These are phyloP conservation scores for Abeoforma whisleri DNA, from an alignment of 78 protist genomes.

Conservation along the genomic window DNA sequence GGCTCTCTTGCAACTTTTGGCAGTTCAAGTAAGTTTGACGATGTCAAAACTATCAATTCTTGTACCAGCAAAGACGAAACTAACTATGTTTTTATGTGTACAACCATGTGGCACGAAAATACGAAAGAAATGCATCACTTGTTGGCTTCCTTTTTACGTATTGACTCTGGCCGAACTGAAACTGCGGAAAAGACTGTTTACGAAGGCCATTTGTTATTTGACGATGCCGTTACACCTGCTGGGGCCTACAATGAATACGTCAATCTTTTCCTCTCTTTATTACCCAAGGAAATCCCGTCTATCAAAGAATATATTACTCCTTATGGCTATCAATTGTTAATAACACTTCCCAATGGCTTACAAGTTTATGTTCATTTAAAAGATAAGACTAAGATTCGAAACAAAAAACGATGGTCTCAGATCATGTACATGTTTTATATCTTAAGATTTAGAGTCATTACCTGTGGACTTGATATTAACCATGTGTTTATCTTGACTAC, in stretches of 20 bases:
- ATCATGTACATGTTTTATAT: constrained; percentile 18
- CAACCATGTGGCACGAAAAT: constrained; percentile 38
- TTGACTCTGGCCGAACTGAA: neutral
- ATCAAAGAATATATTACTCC: no score
- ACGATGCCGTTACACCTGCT: neutral
- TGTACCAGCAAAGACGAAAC: no score
- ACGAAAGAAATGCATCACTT: constrained; percentile 11
- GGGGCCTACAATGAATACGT: constrained; percentile 1
- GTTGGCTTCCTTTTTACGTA: neutral
- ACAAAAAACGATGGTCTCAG: neutral
- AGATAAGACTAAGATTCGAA: neutral
- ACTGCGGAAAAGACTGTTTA: neutral
- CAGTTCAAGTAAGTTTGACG: no score
- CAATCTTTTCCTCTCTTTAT: no score
- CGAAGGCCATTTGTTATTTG: neutral
- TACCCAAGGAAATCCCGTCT: no score
- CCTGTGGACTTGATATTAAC: no score
- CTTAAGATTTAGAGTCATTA: no score
- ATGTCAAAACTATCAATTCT: no score
- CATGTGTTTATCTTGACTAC: constrained; percentile 23
- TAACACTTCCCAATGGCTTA: neutral
- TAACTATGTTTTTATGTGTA: neutral
- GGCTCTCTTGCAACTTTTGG: no score
- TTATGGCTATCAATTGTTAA: neutral
- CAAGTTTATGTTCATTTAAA: neutral